phyloP scores from a whole-genome alignment of 2,329 filamentous ascomycete species.

The Penicillium paneum region DNA sequence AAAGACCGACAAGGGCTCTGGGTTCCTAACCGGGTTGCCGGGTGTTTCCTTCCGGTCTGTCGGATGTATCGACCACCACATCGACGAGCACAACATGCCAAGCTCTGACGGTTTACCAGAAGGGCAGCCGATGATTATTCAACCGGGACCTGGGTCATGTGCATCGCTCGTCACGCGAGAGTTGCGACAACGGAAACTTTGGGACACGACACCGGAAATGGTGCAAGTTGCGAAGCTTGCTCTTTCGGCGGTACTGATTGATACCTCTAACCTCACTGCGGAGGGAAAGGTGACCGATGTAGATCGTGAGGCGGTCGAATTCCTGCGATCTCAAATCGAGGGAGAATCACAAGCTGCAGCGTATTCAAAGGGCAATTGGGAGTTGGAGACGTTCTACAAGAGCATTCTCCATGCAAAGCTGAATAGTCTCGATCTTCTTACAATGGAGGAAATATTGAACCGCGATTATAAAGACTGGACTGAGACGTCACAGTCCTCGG shows the following conservation, averaged over 20 bases:
- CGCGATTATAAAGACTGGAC: conserved; percentile 65
- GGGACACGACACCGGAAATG: conserved; percentile 26
- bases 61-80: conserved; percentile 62
- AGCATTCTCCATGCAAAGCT: conserved; percentile 54
- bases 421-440: conserved; percentile 52
- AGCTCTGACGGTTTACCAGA: conserved; percentile 31
- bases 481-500: conserved; percentile 34
- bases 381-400: conserved; percentile 50
- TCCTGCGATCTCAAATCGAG: conserved; percentile 54
- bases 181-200: conserved; percentile 46
- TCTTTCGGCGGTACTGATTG: conserved; percentile 44
- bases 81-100: conserved; percentile 55
- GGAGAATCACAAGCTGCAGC: neutral
- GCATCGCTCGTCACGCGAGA: conserved; percentile 56
- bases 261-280: conserved; percentile 45
- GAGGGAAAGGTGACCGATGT: conserved; percentile 47
- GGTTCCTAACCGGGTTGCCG: conserved; percentile 49
- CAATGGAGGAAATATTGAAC: conserved; percentile 54
- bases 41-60: conserved; percentile 42
- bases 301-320: conserved; percentile 48
- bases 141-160: conserved; percentile 56
- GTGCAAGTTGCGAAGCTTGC: conserved; percentile 39
- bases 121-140: conserved; percentile 51
- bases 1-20: conserved; percentile 46
- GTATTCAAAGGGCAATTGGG: conserved; percentile 36